These are phyloP conservation scores for Cercospora brassicicola DNA, from an alignment of 2,329 filamentous ascomycete genomes.

Conservation along the genomic window DNA sequence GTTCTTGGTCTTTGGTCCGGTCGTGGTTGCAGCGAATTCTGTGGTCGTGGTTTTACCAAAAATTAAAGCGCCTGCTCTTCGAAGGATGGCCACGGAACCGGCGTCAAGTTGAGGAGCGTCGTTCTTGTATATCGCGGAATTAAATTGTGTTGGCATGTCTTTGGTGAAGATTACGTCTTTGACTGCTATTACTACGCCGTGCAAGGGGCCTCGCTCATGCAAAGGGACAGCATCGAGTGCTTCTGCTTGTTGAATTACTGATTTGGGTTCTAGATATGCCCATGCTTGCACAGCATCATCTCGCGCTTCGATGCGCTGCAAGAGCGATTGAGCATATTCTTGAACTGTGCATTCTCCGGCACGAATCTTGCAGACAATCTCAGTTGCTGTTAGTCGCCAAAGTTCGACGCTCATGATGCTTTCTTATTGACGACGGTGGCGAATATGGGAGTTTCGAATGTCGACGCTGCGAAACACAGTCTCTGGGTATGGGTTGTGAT, in stretches of 20 bases:
- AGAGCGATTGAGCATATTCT: slow-evolving; percentile 51
- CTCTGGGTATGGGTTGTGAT: no score
- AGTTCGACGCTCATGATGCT: slow-evolving; percentile 15
- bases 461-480: no score
- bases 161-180: slow-evolving; percentile 63
- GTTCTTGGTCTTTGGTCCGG: slow-evolving; percentile 57
- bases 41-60: slow-evolving; percentile 63
- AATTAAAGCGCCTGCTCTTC: slow-evolving; percentile 59
- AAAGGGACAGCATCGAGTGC: slow-evolving; percentile 52
- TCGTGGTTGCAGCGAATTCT: slow-evolving; percentile 61
- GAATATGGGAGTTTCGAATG: no score
- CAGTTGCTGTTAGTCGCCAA: slow-evolving; percentile 45
- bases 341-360: slow-evolving; percentile 50
- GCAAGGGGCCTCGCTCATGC: slow-evolving; percentile 55
- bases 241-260: slow-evolving; percentile 52
- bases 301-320: slow-evolving; percentile 48
- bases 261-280: slow-evolving; percentile 49
- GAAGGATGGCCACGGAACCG: slow-evolving; percentile 53
- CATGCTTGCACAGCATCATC: slow-evolving; percentile 53
- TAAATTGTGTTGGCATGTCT: slow-evolving; percentile 59
- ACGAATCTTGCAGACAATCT: slow-evolving; percentile 44
- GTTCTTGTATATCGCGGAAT: slow-evolving; percentile 56
- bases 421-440: neutral
- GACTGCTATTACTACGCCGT: slow-evolving; percentile 58
- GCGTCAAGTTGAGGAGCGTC: slow-evolving; percentile 54